These are phyloP conservation scores for Ulmus americana DNA, from an alignment of 331 rosid genomes.

Conservation along the genomic window DNA sequence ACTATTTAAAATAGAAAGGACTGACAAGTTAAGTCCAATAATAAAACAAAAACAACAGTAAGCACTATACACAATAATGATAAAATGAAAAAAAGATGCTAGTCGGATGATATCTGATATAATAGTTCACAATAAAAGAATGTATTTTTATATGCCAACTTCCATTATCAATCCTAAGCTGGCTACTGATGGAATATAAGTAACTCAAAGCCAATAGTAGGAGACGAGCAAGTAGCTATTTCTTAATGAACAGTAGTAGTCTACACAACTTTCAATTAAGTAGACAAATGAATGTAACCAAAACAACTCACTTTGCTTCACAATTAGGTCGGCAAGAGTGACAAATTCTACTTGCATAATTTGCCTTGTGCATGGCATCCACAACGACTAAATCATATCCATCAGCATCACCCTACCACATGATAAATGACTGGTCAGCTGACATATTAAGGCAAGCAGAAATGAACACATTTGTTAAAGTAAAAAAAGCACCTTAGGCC, in stretches of 20 bases:
- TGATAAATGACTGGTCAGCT: slow-evolving; percentile 21
- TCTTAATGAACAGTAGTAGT: slow-evolving; percentile 8
- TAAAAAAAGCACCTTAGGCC: slow-evolving; percentile 72
- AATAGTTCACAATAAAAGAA: background rate
- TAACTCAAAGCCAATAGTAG: background rate
- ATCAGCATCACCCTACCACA: slow-evolving; percentile 88
- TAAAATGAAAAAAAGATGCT: background rate
- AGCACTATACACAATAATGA: background rate
- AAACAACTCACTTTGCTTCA: slow-evolving; percentile 82
- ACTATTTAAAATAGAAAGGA: too few relatives aligned
- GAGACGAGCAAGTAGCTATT: background rate
- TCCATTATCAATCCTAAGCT: background rate
- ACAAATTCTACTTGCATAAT: slow-evolving; percentile 96
- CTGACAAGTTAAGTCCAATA: too few relatives aligned
- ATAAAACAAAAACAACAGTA: background rate
- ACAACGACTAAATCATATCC: slow-evolving; percentile 95
- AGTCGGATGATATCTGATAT: background rate
- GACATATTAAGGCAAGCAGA: slow-evolving; percentile 10
- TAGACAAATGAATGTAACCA: slow-evolving; percentile 8
- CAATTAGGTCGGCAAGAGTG: slow-evolving; percentile 98
- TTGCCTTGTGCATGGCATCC: slow-evolving; percentile 99
- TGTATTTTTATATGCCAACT: background rate
- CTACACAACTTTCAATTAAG: slow-evolving; percentile 9
- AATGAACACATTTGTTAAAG: slow-evolving; percentile 18
- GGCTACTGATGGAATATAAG: too few relatives aligned